A percentile compares a stretch with the other conserved stretches of the same genome.
These are phyloP conservation scores for Flueggea neowawraea DNA, from an alignment of 441 rosid genomes.

Conservation along the genomic window DNA sequence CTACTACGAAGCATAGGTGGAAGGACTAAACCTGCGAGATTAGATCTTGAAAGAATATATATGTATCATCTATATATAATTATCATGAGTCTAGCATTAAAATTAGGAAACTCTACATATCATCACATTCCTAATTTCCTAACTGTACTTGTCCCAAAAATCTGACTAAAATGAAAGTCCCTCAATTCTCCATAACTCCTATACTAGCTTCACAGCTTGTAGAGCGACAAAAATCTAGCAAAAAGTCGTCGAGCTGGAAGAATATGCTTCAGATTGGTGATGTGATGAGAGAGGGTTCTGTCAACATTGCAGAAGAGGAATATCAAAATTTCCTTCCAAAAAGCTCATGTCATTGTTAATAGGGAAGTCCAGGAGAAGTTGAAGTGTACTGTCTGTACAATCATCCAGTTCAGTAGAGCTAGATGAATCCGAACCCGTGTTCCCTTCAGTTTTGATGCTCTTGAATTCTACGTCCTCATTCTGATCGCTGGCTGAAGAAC, in stretches of 20 bases:
- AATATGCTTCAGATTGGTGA: too few relatives aligned
- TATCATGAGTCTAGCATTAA: neutral
- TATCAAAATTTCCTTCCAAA: constrained; percentile 53
- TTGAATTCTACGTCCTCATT: constrained; percentile 38
- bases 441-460: constrained; percentile 34
- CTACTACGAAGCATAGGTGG: neutral
- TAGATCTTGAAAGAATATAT: constrained; percentile 2
- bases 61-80: constrained; percentile 4
- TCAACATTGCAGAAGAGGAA: constrained; percentile 25
- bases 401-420: constrained; percentile 53
- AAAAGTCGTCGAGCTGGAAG: too few relatives aligned
- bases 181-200: neutral
- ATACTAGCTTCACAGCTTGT: neutral
- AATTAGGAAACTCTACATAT: neutral
- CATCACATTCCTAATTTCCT: neutral
- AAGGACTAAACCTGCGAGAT: too few relatives aligned
- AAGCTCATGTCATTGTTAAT: constrained; percentile 92
- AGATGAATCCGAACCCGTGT: constrained; percentile 38
- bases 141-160: constrained; percentile 9
- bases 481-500: constrained; percentile 30
- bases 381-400: constrained; percentile 68
- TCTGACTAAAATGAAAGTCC: neutral
- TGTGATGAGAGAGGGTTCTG: constrained; percentile 3
- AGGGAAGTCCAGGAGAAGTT: constrained; percentile 78
- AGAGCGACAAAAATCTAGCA: constrained; percentile 7